Evolutionary conservation across 345 rosid species (phyloP), one percentile per base, ranked within the genome.

Genomic region (Linum trigynum): DNA sequence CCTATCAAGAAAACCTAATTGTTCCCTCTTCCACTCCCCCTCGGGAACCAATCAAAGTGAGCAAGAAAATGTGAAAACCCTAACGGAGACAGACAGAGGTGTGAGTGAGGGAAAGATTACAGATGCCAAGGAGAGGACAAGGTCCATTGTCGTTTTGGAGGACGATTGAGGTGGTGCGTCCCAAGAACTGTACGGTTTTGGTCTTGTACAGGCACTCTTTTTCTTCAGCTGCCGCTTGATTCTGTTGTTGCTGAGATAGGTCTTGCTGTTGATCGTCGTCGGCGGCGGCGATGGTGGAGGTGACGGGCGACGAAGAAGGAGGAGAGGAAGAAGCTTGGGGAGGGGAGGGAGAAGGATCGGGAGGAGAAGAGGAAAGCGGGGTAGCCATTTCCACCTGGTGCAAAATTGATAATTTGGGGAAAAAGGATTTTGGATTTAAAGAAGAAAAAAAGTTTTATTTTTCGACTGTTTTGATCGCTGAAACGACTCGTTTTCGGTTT

Each of bases 111-210:
- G 32, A 23, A 48, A 38, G 43, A 66, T 72, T 85, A 92, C 99
- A 94, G 74, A 94, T 94, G 71, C 97, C 99, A 41, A 94, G 88
- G 42, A 90, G 82, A 76, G 99, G 99, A 68, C 99, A 94, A 59
- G 99, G 97, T 67, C 99, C 99, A 77, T 94, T 94, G 77, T 90
- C 97, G 79, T 90, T 94, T 69, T 94, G 97, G 69, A 94, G 97
- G 67, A 94, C 68, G 74, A 94, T 82, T 14, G 97, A 97, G 57
- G 96, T 90, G 59, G 82, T 77, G 60, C 97, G 84, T 36, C 97
- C 97, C 39, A 88, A 76, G 77, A 94, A 90, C 79, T 85, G 87
- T 63, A 94, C 79, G 68, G 82, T 77, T 79, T 94, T 94, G 43
- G 95, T 85, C 79, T 80, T 88, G 74, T 94, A 78, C 55, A 80